Conservation (phyloP, 257 asterid species). For the Datura wrightii region DNA sequence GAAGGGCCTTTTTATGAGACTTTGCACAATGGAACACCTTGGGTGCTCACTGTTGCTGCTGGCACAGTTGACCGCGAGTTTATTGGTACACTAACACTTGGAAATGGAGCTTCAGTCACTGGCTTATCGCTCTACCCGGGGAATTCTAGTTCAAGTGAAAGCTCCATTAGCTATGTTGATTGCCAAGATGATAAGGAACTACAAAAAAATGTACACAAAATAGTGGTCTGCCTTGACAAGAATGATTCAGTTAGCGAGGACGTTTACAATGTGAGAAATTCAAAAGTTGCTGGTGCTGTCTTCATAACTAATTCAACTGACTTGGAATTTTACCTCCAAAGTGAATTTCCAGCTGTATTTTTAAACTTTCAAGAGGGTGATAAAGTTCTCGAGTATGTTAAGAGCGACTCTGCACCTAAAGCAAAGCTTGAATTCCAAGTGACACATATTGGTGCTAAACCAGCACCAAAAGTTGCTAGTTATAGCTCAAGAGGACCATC, state of each 20-base stretch:
- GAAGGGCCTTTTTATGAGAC: conserved; percentile 55
- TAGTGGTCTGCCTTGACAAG: conserved; percentile 62
- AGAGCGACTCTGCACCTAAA: conserved; percentile 41
- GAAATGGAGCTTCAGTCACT: conserved; percentile 49
- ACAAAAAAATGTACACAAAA: conserved; percentile 33
- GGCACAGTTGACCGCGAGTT: conserved; percentile 69
- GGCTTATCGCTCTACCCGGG: conserved; percentile 66
- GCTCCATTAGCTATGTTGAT: conserved; percentile 37
- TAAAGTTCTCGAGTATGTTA: conserved; percentile 51
- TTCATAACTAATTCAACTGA: conserved; percentile 63
- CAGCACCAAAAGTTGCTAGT: conserved; percentile 63
- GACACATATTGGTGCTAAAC: conserved; percentile 52
- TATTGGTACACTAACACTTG: conserved; percentile 48
- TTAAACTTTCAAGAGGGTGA: conserved; percentile 50
- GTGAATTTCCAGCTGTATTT: conserved; percentile 56
- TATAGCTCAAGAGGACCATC: conserved; percentile 93
- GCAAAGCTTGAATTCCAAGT: conserved; percentile 52
- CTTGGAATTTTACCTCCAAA: conserved; percentile 41
- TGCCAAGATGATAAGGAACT: conserved; percentile 46
- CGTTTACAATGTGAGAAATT: conserved; percentile 40
- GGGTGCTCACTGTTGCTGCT: conserved; percentile 80
- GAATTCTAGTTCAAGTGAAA: conserved; percentile 43
- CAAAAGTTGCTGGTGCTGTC: conserved; percentile 49
- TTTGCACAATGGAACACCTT: conserved; percentile 70
- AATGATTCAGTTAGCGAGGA: conserved; percentile 46